Conservation (phyloP, 2,329 filamentous ascomycete genomes). For the Penicillium hordei region DNA sequence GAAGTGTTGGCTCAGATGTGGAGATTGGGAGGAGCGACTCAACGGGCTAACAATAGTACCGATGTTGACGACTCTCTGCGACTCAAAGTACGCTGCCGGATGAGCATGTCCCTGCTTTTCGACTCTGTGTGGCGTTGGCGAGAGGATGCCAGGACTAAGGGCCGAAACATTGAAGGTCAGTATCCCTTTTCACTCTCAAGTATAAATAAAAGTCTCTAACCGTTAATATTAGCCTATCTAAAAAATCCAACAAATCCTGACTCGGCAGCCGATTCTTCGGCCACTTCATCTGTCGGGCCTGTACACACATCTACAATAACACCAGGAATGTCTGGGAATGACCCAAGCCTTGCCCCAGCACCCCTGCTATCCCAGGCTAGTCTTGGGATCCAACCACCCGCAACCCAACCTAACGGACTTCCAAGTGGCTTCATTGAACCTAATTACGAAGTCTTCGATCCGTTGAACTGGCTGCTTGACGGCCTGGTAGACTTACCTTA, state of each 20-base stretch:
- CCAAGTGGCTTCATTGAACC: conserved; percentile 61
- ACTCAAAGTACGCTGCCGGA: conserved; percentile 65
- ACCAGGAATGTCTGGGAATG: conserved; percentile 37
- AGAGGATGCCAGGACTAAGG: conserved; percentile 65
- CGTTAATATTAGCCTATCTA: conserved; percentile 56
- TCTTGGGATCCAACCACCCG: conserved; percentile 29
- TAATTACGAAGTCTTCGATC: conserved; percentile 86
- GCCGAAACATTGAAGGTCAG: conserved; percentile 68
- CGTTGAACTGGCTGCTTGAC: conserved; percentile 90
- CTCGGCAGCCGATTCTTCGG: conserved; percentile 70
- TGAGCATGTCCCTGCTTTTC: conserved; percentile 67
- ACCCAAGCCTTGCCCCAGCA: conserved; percentile 48
- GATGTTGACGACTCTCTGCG: conserved; percentile 52
- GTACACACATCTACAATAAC: conserved; percentile 39
- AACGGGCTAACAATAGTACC: conserved; percentile 28
- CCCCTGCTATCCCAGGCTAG: conserved; percentile 35
- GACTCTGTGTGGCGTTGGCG: conserved; percentile 69
- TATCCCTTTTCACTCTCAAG: neutral
- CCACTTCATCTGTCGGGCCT: conserved; percentile 58
- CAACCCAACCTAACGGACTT: conserved; percentile 28
- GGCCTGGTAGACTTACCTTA: conserved; percentile 79
- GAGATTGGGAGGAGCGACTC: conserved; percentile 49
- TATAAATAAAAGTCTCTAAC: conserved; percentile 16
- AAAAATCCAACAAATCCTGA: conserved; percentile 87
- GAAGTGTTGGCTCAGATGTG: conserved; percentile 67